Evolutionary conservation across 1,284 basidiomycete species (phyloP).

Genomic region (Meira nashicola): DNA sequence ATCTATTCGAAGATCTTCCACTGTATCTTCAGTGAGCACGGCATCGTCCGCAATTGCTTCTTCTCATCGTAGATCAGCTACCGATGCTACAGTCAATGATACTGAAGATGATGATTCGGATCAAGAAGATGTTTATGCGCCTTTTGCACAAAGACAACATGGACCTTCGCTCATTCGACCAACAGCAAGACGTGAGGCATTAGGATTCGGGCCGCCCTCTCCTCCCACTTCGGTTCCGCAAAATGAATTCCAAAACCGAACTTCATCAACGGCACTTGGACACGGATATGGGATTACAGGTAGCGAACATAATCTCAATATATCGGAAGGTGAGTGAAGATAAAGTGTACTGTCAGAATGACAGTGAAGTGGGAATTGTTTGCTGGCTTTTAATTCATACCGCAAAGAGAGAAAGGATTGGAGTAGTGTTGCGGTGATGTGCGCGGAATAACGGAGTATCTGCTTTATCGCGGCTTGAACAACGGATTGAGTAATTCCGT

Average conservation of each 20-base stretch:
- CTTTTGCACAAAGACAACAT: not conserved
- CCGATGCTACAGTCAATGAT: not conserved
- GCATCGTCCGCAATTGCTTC: not conserved
- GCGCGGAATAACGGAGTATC: not conserved
- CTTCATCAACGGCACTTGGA: not conserved
- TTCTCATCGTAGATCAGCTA: not conserved
- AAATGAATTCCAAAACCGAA: not conserved
- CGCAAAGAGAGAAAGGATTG: not conserved
- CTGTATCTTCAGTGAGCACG: not conserved
- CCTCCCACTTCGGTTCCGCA: not conserved
- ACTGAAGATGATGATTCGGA: constrained; percentile 5
- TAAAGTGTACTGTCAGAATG: not conserved
- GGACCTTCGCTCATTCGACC: constrained; percentile 1
- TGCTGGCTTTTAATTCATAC: too few relatives aligned
- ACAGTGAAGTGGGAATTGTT: not conserved
- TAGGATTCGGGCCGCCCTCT: not conserved
- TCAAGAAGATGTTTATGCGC: constrained; percentile 7
- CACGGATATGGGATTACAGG: not conserved
- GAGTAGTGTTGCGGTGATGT: not conserved
- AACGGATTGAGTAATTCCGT: not conserved
- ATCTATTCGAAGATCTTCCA: not conserved
- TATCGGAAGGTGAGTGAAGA: not conserved
- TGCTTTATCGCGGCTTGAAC: not conserved
- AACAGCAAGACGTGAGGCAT: constrained; percentile 3
- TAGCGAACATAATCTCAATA: not conserved